phyloP scores from a whole-genome alignment of 805 yeast genomes.

The Kregervanrija fluxuum region DNA sequence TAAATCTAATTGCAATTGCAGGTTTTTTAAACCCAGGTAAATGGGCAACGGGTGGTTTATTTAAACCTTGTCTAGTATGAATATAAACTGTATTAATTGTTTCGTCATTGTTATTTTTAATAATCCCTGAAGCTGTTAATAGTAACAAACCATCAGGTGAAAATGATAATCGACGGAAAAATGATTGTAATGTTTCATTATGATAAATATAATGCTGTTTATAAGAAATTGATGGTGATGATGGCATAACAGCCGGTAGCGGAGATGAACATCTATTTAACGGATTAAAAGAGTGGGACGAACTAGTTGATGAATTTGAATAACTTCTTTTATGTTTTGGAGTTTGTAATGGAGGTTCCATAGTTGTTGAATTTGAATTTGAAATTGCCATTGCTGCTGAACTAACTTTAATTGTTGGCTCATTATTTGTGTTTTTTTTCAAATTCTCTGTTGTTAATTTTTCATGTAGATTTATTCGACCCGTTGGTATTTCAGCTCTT shows the following conservation, averaged over 20 bases:
- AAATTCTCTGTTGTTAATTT: conserved; percentile 10
- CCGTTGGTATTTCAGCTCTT: conserved; percentile 51
- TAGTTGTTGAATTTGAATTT: conserved; percentile 10
- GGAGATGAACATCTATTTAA: conserved; percentile 20
- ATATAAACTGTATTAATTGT: conserved; percentile 66
- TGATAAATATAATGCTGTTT: conserved; percentile 55
- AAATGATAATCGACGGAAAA: conserved; percentile 78
- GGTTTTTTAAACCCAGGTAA: conserved; percentile 78
- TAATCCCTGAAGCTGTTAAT: conserved; percentile 70
- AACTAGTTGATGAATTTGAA: conserved; percentile 32
- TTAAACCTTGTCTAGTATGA: conserved; percentile 64
- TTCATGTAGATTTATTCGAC: conserved; percentile 6
- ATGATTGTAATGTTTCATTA: conserved; percentile 82
- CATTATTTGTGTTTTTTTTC: neutral
- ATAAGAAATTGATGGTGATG: conserved; percentile 19
- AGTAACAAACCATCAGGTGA: conserved; percentile 86
- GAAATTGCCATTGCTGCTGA: neutral
- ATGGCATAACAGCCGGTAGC: conserved; percentile 39
- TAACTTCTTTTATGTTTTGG: conserved; percentile 34
- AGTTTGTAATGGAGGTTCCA: conserved; percentile 27
- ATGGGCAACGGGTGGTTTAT: conserved; percentile 66
- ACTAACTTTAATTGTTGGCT: neutral
- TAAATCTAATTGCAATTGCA: conserved; percentile 75
- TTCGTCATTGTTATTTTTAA: conserved; percentile 27
- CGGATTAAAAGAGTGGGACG: conserved; percentile 20